Evolutionary conservation across 2,329 filamentous ascomycete species (phyloP).

Genomic region (Alternaria novae-zelandiae): DNA sequence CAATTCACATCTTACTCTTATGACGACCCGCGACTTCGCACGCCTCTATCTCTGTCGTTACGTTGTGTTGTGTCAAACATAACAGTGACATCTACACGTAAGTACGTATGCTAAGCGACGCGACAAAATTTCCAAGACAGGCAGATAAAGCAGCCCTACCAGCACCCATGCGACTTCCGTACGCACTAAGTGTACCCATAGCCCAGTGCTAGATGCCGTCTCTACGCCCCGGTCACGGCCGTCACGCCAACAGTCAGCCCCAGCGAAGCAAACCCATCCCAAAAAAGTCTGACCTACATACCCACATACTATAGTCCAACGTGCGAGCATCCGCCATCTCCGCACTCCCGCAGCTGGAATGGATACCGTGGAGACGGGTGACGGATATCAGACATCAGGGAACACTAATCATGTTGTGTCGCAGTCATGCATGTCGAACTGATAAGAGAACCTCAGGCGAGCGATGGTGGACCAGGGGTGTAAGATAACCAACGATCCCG

Average conservation of each 20-base stretch:
- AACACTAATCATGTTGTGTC: conserved; percentile 11
- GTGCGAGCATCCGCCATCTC: background rate
- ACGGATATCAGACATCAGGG: background rate
- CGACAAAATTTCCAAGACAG: conserved; percentile 9
- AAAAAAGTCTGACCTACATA: background rate
- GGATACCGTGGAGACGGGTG: conserved; percentile 7
- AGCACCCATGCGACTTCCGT: background rate
- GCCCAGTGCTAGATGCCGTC: background rate
- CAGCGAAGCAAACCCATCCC: background rate
- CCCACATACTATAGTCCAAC: no score
- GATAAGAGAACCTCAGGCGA: conserved; percentile 12
- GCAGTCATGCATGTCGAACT: background rate
- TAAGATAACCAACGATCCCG: conserved; percentile 7
- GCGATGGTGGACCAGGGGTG: background rate
- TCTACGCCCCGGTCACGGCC: background rate
- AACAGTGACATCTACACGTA: conserved; percentile 14
- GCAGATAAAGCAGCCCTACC: conserved; percentile 1
- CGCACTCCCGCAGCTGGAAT: background rate
- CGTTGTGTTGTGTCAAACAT: background rate
- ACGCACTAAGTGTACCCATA: no score
- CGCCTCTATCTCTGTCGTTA: conserved; percentile 16
- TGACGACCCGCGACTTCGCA: background rate
- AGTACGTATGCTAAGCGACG: conserved; percentile 22
- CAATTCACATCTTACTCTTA: background rate
- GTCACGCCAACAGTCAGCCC: background rate